These are phyloP conservation scores for Penstemon newberryi DNA, from an alignment of 257 asterid genomes.

Conservation along the genomic window DNA sequence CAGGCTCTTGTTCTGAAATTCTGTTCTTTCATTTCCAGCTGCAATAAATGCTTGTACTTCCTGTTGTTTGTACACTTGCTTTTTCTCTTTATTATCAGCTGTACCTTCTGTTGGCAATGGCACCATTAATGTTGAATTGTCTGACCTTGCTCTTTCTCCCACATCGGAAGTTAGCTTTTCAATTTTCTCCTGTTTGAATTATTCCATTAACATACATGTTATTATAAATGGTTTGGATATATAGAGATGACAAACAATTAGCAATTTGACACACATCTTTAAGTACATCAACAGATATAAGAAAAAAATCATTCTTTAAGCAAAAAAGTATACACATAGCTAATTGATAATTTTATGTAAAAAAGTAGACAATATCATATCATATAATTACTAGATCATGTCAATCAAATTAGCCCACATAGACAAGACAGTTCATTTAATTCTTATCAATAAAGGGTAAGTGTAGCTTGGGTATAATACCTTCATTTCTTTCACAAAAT, in stretches of 20 bases:
- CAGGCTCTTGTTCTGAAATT: too few relatives aligned
- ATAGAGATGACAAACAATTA: too few relatives aligned
- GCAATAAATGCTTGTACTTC: constrained; percentile 46
- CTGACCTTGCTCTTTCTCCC: constrained; percentile 37
- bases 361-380: too few relatives aligned
- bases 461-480: constrained; percentile 32
- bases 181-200: constrained; percentile 51
- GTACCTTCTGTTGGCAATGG: constrained; percentile 16
- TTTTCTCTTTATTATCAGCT: constrained; percentile 32
- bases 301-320: too few relatives aligned
- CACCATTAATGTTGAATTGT: constrained; percentile 47
- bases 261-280: too few relatives aligned
- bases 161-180: constrained; percentile 38
- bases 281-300: too few relatives aligned
- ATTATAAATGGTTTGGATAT: too few relatives aligned
- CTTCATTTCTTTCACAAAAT: constrained; percentile 67
- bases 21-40: not conserved
- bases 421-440: not conserved
- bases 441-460: constrained; percentile 5
- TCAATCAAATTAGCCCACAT: too few relatives aligned
- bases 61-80: constrained; percentile 21
- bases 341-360: too few relatives aligned
- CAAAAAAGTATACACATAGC: too few relatives aligned
- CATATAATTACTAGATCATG: too few relatives aligned
- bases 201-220: too few relatives aligned